Percentiles rank a stretch among this genome's conserved stretches.
phyloP scores from a whole-genome alignment of 2,329 filamentous ascomycete species.

The Sclerotinia minor region DNA sequence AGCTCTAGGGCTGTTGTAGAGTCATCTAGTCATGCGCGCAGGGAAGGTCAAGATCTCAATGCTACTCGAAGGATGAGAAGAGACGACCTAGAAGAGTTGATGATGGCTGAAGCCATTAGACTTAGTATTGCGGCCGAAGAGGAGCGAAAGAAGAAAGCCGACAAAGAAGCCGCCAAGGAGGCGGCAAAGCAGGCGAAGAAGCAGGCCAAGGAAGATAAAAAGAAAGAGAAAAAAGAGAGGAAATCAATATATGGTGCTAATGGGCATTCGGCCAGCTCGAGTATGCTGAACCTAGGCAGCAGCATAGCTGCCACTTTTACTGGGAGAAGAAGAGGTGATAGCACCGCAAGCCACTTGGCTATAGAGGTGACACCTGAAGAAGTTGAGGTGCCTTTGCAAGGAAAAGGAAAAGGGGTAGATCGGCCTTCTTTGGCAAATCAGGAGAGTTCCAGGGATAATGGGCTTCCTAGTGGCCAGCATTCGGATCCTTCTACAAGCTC shows the following conservation, averaged over 20 bases:
- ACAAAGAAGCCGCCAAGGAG: constrained; percentile 76
- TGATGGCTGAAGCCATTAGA: constrained; percentile 96
- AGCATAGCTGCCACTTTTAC: constrained; percentile 30
- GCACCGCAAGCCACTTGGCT: constrained; percentile 58
- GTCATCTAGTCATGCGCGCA: constrained; percentile 34
- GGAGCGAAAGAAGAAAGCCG: constrained; percentile 81
- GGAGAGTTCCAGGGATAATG: constrained; percentile 26
- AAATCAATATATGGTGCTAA: constrained; percentile 52
- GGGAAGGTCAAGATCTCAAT: constrained; percentile 42
- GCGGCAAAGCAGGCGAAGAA: constrained; percentile 80
- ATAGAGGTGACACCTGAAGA: constrained; percentile 55
- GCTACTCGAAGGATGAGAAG: constrained; percentile 57
- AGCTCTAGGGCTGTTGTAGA: constrained; percentile 36
- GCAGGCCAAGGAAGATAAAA: constrained; percentile 80
- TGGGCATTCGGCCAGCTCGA: constrained; percentile 58
- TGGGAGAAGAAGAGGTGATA: constrained; percentile 59
- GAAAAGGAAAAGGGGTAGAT: constrained; percentile 71
- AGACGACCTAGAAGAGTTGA: constrained; percentile 93
- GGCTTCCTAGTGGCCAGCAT: constrained; percentile 33
- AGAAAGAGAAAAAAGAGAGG: constrained; percentile 57
- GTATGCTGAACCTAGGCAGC: constrained; percentile 58
- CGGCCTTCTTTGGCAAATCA: constrained; percentile 43
- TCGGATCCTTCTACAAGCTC: constrained; percentile 32
- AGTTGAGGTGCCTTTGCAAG: constrained; percentile 37
- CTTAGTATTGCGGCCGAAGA: constrained; percentile 90